Percentiles rank a stretch among this genome's conserved stretches.
Conservation (phyloP, 2,329 filamentous ascomycete species). For the Scedosporium apiospermum region DNA sequence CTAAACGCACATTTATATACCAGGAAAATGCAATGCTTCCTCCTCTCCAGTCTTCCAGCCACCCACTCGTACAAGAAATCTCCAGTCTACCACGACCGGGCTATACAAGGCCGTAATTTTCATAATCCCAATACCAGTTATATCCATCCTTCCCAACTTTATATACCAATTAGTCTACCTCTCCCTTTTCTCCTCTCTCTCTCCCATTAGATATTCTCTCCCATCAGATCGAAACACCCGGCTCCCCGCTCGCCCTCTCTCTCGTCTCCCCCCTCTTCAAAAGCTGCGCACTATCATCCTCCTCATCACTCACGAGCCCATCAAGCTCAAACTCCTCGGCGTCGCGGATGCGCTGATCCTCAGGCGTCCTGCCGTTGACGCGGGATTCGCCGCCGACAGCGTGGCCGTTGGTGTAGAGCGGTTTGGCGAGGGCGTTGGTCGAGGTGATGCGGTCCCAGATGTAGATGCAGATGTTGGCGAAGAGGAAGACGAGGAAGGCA, state of each 20-base stretch:
- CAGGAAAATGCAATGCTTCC: not conserved
- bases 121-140: not conserved
- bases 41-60: not conserved
- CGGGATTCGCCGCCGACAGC: not conserved
- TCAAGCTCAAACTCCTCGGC: conserved; percentile 92
- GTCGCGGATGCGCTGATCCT: conserved; percentile 57
- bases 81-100: too few relatives aligned
- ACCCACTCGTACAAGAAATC: not conserved
- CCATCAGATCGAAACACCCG: not conserved
- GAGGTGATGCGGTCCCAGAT: conserved; percentile 59
- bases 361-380: conserved; percentile 16
- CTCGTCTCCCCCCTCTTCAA: conserved; percentile 21
- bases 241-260: not conserved
- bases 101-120: not conserved
- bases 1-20: not conserved
- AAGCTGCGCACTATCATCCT: conserved; percentile 46
- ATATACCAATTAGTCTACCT: too few relatives aligned
- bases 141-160: not conserved
- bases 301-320: conserved; percentile 81
- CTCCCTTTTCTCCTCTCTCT: not conserved
- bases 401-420: conserved; percentile 8
- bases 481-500: conserved; percentile 84
- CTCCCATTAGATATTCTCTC: too few relatives aligned
- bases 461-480: conserved; percentile 75
- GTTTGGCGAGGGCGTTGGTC: conserved; percentile 20